phyloP scores from a whole-genome alignment of 805 yeast species.

The Saccharomycodes ludwigii region DNA sequence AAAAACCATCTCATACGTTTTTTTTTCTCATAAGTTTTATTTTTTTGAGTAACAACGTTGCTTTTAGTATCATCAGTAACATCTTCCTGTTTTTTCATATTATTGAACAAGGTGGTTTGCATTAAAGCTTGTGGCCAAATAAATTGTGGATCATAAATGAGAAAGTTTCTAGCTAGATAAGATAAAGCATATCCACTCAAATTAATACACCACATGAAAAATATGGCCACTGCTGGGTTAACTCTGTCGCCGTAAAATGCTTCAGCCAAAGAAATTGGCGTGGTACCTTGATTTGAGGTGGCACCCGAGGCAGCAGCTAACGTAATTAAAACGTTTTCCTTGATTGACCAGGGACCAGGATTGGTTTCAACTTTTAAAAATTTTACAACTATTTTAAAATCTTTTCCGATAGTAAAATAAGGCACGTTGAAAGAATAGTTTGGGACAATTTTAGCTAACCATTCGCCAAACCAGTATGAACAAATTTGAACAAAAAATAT shows the following conservation, averaged over 20 bases:
- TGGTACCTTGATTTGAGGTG: slow-evolving; percentile 39
- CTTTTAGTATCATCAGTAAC: slow-evolving; percentile 8
- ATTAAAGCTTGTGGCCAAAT: slow-evolving; percentile 43
- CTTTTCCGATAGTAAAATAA: too few relatives aligned
- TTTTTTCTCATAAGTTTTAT: too few relatives aligned
- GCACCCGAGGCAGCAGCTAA: slow-evolving; percentile 45
- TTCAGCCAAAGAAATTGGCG: slow-evolving; percentile 32
- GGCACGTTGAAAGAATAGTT: too few relatives aligned
- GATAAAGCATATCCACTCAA: slow-evolving; percentile 43
- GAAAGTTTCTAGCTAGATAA: slow-evolving; percentile 33
- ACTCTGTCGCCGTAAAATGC: slow-evolving; percentile 29
- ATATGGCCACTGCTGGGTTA: slow-evolving; percentile 25
- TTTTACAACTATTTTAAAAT: slow-evolving; percentile 13
- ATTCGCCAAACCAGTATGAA: slow-evolving; percentile 34
- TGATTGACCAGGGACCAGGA: slow-evolving; percentile 46
- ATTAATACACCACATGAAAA: slow-evolving; percentile 40
- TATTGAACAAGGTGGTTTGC: slow-evolving; percentile 35
- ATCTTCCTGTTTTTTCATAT: slow-evolving; percentile 13
- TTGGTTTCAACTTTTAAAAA: slow-evolving; percentile 26
- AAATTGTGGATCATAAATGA: slow-evolving; percentile 36
- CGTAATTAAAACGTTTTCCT: slow-evolving; percentile 40
- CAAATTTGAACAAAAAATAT: slow-evolving; percentile 40
- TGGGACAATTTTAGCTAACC: slow-evolving; percentile 33
- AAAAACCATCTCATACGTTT: slow-evolving; percentile 32
- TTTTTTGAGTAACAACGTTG: too few relatives aligned